Conservation (phyloP, 2,329 filamentous ascomycete species). For the Fusarium fracticaudum region DNA sequence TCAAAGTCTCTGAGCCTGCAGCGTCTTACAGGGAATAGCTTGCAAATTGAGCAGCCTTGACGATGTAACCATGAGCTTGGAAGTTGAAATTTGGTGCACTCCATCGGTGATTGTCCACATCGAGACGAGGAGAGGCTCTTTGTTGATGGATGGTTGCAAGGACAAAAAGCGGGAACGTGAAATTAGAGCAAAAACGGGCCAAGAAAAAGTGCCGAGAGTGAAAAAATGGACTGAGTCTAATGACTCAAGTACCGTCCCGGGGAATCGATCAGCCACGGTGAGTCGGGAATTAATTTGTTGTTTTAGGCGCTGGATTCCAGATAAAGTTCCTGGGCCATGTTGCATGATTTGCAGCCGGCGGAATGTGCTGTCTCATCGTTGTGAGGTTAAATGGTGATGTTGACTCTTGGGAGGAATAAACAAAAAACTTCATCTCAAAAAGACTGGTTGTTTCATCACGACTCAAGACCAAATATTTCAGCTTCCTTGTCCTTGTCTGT, state of each 20-base stretch:
- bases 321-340: conserved; percentile 3
- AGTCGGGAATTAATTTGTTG: conserved; percentile 4
- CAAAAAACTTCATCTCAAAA: neutral
- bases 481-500: conserved; percentile 30
- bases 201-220: conserved; percentile 34
- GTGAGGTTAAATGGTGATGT: neutral
- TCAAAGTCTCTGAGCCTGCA: neutral
- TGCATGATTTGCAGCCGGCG: conserved; percentile 4
- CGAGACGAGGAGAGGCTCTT: conserved; percentile 14
- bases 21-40: neutral
- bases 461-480: conserved; percentile 18
- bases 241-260: conserved; percentile 32
- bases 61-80: conserved; percentile 9
- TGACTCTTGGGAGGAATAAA: neutral
- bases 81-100: conserved; percentile 17
- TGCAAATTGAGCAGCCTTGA: conserved; percentile 6
- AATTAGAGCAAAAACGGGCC: conserved; percentile 30
- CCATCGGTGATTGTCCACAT: conserved; percentile 23
- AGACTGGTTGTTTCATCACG: conserved; percentile 14
- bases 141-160: conserved; percentile 13
- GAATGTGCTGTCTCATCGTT: neutral
- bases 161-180: conserved; percentile 34
- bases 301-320: conserved; percentile 1
- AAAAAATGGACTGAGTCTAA: conserved; percentile 23
- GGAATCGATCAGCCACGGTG: conserved; percentile 11